Evolutionary conservation across 208 protist species (phyloP).

Genomic region (Polymyxa betae): DNA sequence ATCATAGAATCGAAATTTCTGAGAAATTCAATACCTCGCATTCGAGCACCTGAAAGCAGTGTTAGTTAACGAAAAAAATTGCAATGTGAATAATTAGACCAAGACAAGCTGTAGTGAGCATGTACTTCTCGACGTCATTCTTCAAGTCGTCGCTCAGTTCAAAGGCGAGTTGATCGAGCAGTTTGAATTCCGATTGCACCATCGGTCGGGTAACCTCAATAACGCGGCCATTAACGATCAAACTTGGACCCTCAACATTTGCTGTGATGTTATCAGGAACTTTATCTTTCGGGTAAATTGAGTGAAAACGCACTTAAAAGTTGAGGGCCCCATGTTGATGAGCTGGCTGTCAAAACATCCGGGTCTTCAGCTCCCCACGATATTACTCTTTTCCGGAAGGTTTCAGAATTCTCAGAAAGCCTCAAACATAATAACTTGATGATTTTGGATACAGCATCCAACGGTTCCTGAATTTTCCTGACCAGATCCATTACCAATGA

Average conservation of each 20-base stretch:
- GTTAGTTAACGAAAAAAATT: too few species aligned
- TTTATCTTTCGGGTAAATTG: neutral
- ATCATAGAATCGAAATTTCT: neutral
- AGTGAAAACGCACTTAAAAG: neutral
- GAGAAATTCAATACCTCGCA: neutral
- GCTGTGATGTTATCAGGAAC: neutral
- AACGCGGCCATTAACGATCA: neutral
- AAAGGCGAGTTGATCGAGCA: neutral
- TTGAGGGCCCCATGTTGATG: too few species aligned
- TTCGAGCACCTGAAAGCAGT: neutral
- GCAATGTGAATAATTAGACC: neutral
- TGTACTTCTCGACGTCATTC: neutral
- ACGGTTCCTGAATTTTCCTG: too few species aligned
- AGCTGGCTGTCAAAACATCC: too few species aligned
- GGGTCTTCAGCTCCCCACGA: too few species aligned
- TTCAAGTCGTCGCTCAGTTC: neutral
- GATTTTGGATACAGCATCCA: too few species aligned
- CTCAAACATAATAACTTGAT: too few species aligned
- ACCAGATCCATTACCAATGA: too few species aligned
- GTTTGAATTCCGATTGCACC: neutral
- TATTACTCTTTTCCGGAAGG: too few species aligned
- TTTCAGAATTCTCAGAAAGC: too few species aligned
- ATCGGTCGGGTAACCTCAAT: neutral
- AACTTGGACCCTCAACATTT: neutral
- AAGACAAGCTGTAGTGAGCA: neutral